Evolutionary conservation across 305 asterid species (phyloP).

Genomic region (Fraxinus baroniana): DNA sequence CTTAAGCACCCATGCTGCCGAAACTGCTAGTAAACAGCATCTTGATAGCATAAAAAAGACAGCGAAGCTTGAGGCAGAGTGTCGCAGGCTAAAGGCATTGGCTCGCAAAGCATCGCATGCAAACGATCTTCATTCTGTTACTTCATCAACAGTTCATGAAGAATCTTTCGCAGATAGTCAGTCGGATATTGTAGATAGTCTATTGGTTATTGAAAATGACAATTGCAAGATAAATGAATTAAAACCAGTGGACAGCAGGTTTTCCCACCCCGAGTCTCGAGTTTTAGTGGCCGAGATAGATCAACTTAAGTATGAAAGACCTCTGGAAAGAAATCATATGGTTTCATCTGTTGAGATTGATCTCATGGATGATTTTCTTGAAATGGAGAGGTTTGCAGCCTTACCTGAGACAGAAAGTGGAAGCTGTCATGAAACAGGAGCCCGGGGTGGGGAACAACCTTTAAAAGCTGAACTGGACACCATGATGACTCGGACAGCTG

Average conservation of each 20-base stretch:
- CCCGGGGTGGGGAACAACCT: constrained; percentile 25
- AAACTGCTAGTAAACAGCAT: constrained; percentile 76
- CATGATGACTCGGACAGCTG: constrained; percentile 36
- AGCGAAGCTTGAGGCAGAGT: constrained; percentile 84
- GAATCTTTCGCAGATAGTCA: constrained; percentile 63
- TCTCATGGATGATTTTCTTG: constrained; percentile 94
- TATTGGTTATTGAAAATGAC: constrained; percentile 25
- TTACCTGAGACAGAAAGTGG: constrained; percentile 36
- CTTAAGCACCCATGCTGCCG: constrained; percentile 69
- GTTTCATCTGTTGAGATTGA: constrained; percentile 52
- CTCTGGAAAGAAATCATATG: constrained; percentile 35
- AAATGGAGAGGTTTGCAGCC: constrained; percentile 82
- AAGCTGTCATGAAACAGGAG: constrained; percentile 20
- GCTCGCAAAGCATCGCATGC: constrained; percentile 41
- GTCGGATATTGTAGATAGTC: constrained; percentile 60
- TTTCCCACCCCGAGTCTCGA: constrained; percentile 22
- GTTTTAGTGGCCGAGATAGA: constrained; percentile 27
- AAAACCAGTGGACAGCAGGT: constrained; percentile 33
- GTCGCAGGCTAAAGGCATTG: constrained; percentile 61
- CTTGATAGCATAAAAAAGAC: constrained; percentile 65
- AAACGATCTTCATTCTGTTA: constrained; percentile 40
- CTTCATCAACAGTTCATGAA: constrained; percentile 50
- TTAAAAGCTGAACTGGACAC: constrained; percentile 45
- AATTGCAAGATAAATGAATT: constrained; percentile 29
- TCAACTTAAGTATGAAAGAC: constrained; percentile 35